Evolutionary conservation across 495 filamentous ascomycete species (phyloP).

Genomic region (Bombardia bombarda): DNA sequence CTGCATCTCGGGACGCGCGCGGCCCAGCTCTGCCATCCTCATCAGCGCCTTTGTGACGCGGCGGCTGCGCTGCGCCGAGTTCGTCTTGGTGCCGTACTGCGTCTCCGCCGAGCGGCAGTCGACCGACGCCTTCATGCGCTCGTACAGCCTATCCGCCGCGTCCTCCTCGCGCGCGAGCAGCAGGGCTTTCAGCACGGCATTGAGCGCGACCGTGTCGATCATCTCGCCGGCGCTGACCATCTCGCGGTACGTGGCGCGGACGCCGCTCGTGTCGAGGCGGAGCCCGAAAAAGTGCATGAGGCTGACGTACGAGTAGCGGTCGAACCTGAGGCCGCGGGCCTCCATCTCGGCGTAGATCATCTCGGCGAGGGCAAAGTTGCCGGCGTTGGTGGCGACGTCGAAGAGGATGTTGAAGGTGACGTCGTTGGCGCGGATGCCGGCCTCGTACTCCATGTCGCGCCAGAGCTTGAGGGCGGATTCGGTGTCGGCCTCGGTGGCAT

Average conservation of each 20-base stretch:
- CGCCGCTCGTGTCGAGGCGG: slow-evolving; percentile 54
- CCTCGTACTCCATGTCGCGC: slow-evolving; percentile 78
- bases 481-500: slow-evolving; percentile 54
- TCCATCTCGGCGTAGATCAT: slow-evolving; percentile 77
- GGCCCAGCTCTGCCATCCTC: slow-evolving; percentile 39
- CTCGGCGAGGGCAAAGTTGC: slow-evolving; percentile 74
- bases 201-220: slow-evolving; percentile 80
- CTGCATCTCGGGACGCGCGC: slow-evolving; percentile 30
- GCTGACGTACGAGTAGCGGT: slow-evolving; percentile 68
- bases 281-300: slow-evolving; percentile 79
- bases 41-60: slow-evolving; percentile 47
- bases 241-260: slow-evolving; percentile 63
- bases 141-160: slow-evolving; percentile 71
- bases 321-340: slow-evolving; percentile 51
- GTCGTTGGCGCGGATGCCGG: slow-evolving; percentile 51
- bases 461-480: slow-evolving; percentile 71
- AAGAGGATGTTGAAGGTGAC: slow-evolving; percentile 91
- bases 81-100: slow-evolving; percentile 32
- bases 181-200: slow-evolving; percentile 73
- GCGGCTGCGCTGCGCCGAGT: no score
- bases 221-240: slow-evolving; percentile 77
- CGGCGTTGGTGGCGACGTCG: slow-evolving; percentile 75
- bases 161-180: slow-evolving; percentile 60
- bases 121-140: slow-evolving; percentile 60
- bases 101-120: slow-evolving; percentile 14